Evolutionary conservation across 768 basidiomycete species (phyloP), one percentile per base, ranked within the genome.

Genomic region (Hygrophorus pudorinus): DNA sequence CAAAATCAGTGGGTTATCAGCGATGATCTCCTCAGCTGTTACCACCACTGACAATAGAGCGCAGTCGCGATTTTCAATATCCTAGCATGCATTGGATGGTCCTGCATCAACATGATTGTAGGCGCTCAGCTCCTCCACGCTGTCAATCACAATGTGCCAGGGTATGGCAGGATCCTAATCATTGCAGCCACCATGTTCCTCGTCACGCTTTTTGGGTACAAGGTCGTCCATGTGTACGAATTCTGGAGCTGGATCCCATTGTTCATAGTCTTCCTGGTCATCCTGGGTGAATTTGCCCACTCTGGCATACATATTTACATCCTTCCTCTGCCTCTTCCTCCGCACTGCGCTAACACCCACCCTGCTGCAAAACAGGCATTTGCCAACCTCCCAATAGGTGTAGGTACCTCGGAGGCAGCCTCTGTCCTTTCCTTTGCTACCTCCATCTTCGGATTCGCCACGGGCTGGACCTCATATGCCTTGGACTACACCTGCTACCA

Each of bases 171-270:
- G 16, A 41, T 41, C 10, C n/a, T 41, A 13, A 41, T 41, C 28
- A 29, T 41, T 20, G 13, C 41, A 13, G 16, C 16, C 7, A 5
- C 6, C 13, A 41, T 24, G 6, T 41, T 41, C 41, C 10, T 41
- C 14, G 41, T 41, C 27, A 41, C 41, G 16, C 30, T 41, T 16
- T 41, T 41, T 14, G 27, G 41, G 10, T 41, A 41, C 41, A 41
- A 41, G 30, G 31, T 41, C 41, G 41, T 41, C 5, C 41, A 41
- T 17, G 30, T 14, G 10, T 41, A 29, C 13, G 28, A 18, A 39
- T 39, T 14, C 38, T 39, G 38, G 38, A 39, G 38, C 38, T 39
- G 38, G 38, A 39, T 39, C 18, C 38, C 17, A 5, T 17, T 24
- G 13, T 41, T 41, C 27, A 30, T 41, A 4, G 41, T 41, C 41